phyloP scores from a whole-genome alignment of 805 yeast species.

The Groenewaldozyma tartarivorans region DNA sequence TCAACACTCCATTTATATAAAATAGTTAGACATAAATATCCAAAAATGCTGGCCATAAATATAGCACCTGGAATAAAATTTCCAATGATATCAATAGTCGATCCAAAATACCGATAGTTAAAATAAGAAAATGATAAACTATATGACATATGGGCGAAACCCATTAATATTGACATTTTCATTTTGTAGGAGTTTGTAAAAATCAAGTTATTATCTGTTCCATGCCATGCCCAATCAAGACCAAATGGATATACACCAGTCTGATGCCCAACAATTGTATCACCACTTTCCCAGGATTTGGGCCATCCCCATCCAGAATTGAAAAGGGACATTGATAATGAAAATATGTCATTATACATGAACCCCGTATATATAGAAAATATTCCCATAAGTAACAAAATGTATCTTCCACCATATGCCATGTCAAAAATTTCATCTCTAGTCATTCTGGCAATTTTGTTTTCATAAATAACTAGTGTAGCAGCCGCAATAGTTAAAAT shows the following conservation, averaged over 20 bases:
- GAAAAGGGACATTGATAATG: constrained; percentile 82
- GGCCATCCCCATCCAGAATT: constrained; percentile 93
- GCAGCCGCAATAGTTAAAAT: constrained; percentile 67
- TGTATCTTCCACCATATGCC: constrained; percentile 92
- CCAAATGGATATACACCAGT: constrained; percentile 75
- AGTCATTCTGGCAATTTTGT: constrained; percentile 44
- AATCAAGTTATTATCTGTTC: constrained; percentile 80
- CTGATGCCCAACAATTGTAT: constrained; percentile 53
- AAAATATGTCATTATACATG: constrained; percentile 87
- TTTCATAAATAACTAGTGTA: constrained; percentile 62
- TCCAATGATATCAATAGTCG: constrained; percentile 75
- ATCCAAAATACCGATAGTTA: constrained; percentile 61
- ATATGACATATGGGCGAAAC: constrained; percentile 89
- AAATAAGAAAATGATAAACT: constrained; percentile 74
- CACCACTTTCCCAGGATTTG: constrained; percentile 54
- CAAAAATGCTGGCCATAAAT: constrained; percentile 95
- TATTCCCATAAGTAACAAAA: constrained; percentile 84
- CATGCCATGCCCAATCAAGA: constrained; percentile 94
- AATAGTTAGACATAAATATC: constrained; percentile 77
- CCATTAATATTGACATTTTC: constrained; percentile 93
- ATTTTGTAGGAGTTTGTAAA: constrained; percentile 94
- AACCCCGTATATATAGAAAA: constrained; percentile 94
- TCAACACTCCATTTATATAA: constrained; percentile 90
- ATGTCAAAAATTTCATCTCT: constrained; percentile 91
- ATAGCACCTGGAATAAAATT: constrained; percentile 88